A percentile compares a stretch with the other conserved stretches of the same genome.
Conservation (phyloP, 441 rosid genomes). For the Gossypium trilobum region DNA sequence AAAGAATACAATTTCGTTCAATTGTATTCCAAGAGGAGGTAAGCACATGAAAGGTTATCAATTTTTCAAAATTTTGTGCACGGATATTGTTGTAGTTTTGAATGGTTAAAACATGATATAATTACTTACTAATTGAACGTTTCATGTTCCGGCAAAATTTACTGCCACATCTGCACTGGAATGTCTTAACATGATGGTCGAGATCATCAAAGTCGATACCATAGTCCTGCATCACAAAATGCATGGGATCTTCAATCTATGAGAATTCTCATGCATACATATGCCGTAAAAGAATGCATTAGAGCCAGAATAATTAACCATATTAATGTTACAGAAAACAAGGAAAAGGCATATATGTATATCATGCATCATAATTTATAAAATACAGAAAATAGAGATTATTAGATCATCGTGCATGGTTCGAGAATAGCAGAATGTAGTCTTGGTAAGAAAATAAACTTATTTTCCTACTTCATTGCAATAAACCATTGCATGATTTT, state of each 20-base stretch:
- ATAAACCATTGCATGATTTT: background rate
- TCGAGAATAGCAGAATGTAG: background rate
- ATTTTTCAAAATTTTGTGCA: background rate
- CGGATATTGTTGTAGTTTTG: background rate
- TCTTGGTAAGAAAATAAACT: background rate
- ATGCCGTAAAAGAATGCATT: background rate
- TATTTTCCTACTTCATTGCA: background rate
- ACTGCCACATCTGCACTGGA: slow-evolving; percentile 66
- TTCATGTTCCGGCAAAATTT: slow-evolving; percentile 54
- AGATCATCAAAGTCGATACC: slow-evolving; percentile 70
- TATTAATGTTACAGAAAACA: background rate
- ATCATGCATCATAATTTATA: background rate
- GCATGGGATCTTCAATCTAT: background rate
- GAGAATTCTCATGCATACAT: background rate
- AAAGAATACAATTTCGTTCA: background rate
- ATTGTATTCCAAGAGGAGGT: background rate
- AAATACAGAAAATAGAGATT: background rate
- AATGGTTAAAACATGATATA: background rate
- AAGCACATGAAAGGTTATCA: background rate
- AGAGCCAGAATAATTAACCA: background rate
- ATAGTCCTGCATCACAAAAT: slow-evolving; percentile 52
- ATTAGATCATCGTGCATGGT: background rate
- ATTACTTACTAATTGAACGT: slow-evolving; percentile 45
- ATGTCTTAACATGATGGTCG: slow-evolving; percentile 40
- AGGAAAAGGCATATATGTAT: background rate